Evolutionary conservation across 306 rosid species (phyloP), one percentile per base, ranked within the genome.

Genomic region (Vicia villosa): DNA sequence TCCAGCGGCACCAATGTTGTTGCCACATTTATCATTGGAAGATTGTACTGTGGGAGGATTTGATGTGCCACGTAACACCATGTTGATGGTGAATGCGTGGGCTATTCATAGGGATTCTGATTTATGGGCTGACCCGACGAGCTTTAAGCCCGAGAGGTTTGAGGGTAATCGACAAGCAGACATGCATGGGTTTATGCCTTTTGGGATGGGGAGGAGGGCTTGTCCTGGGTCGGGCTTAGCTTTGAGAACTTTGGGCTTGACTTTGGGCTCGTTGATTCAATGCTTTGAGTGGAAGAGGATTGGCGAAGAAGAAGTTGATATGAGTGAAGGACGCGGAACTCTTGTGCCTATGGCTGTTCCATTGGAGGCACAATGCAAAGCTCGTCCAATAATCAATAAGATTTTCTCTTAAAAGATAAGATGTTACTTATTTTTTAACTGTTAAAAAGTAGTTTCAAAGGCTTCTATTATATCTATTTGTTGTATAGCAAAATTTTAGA

Each of bases 221-320:
- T 83, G 86, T 70, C 89, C 89, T 20, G 87, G 87, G 0, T 15
- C 76, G 0, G 77, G 77, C 26, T 21, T 87, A 66, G 86, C 92
- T 8, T 80, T 80, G 3, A 65, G 79, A 34, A 75, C 81, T 10
- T 0, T 85, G n/a, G 73, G 83, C 47, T 46, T 83, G 26, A 63
- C 83, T 66, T 28, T 86, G 22, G 87, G 77, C 0, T 55, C 75
- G 0, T 0, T 87, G 61, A 84, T 87, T 50, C 93, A 85, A 9
- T 85, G 86, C 26, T 86, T 84, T 32, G 87, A 88, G n/a, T 88
- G 95, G 95, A 66, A 83, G 22, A 81, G 79, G 10, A 45, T 83
- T 10, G 19, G 68, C 0, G 16, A 71, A 0, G 78, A 49, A 50
- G 58, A 77, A 72, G 14, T 83, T 47, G 85, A 84, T 13, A 74